Conservation (phyloP, 495 filamentous ascomycete genomes). For the Lasiosphaeria hispida region DNA sequence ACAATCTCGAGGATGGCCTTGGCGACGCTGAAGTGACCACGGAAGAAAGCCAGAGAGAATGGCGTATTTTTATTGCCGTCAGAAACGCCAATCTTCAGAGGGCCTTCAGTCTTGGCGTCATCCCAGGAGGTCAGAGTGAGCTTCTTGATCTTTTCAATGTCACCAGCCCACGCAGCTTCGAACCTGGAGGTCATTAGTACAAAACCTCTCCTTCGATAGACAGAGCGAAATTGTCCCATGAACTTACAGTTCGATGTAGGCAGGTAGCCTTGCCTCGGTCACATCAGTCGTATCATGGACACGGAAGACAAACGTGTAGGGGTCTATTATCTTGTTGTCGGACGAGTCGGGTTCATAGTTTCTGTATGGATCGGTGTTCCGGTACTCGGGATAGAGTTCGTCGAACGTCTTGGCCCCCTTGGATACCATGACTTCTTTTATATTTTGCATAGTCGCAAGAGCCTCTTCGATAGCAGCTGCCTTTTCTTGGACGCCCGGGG, state of each 20-base stretch:
- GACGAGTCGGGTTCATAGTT: background rate
- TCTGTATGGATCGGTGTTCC: conserved; percentile 10
- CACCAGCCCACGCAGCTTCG: conserved; percentile 67
- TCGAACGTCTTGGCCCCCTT: conserved; percentile 62
- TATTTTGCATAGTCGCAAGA: conserved; percentile 47
- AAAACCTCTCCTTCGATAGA: no score
- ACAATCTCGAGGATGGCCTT: conserved; percentile 64
- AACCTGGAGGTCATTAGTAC: conserved; percentile 48
- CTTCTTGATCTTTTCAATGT: conserved; percentile 56
- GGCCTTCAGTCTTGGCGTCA: conserved; percentile 46
- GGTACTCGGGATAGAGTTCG: conserved; percentile 57
- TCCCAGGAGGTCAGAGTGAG: conserved; percentile 46
- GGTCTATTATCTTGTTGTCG: conserved; percentile 13
- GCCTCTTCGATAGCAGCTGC: conserved; percentile 46
- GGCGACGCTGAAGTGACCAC: conserved; percentile 59
- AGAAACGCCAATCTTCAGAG: conserved; percentile 58
- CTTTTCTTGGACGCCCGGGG: conserved; percentile 50
- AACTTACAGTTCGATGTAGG: conserved; percentile 54
- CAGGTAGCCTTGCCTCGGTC: conserved; percentile 49
- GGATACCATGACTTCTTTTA: conserved; percentile 52
- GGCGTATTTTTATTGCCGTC: conserved; percentile 48
- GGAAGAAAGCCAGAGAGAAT: conserved; percentile 62
- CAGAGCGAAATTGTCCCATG: background rate
- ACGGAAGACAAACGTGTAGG: conserved; percentile 51
- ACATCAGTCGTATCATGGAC: conserved; percentile 53